These are phyloP conservation scores for Crithidia expoeki DNA, from an alignment of 208 protist species.

Conservation along the genomic window DNA sequence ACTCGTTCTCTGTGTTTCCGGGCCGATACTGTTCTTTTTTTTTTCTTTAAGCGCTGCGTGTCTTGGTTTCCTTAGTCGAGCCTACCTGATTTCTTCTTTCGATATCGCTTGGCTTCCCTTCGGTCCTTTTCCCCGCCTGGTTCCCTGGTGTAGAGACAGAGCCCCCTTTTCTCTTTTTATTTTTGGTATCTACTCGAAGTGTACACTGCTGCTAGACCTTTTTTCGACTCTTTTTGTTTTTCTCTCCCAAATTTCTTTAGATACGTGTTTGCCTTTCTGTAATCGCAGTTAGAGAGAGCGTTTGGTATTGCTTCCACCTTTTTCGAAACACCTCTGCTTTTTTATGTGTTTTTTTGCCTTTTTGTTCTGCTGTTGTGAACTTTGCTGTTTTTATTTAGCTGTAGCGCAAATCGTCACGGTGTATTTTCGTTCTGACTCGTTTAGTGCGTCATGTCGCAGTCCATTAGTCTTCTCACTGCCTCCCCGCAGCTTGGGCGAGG, in stretches of 20 bases:
- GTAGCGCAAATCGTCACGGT: no score
- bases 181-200: constrained; percentile 2
- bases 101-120: background rate
- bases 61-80: background rate
- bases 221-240: background rate
- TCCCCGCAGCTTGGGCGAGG: background rate
- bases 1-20: no score
- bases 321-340: no score
- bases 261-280: no score
- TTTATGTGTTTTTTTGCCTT: no score
- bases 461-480: constrained; percentile 5
- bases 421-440: no score
- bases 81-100: background rate
- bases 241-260: no score
- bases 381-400: background rate
- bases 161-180: background rate
- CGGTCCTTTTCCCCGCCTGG: background rate
- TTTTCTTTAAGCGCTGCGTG: no score
- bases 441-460: constrained; percentile 6
- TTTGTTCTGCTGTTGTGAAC: background rate
- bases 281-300: background rate
- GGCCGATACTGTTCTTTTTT: background rate
- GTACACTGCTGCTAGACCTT: constrained; percentile 1
- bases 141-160: background rate
- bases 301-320: background rate